phyloP scores from a whole-genome alignment of 805 yeast species.

The Candida chilensis region DNA sequence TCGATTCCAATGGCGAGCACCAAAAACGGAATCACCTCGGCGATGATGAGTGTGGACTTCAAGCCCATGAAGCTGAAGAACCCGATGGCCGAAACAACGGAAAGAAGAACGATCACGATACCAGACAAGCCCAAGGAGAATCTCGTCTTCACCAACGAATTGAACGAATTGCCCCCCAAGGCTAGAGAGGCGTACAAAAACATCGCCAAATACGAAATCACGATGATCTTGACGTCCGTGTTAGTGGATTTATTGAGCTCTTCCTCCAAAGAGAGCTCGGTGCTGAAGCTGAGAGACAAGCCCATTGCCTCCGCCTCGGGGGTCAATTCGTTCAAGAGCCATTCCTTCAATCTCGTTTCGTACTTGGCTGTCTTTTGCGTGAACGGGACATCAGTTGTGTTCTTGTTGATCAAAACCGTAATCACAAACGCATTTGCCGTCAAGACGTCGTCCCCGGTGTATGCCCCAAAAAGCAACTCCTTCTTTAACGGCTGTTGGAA shows the following conservation, averaged over 20 bases:
- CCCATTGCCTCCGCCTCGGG: constrained; percentile 41
- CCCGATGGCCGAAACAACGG: constrained; percentile 81
- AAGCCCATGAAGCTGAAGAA: constrained; percentile 67
- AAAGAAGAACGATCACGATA: constrained; percentile 67
- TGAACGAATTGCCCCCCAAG: constrained; percentile 52
- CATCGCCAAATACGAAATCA: constrained; percentile 76
- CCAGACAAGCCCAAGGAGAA: constrained; percentile 80
- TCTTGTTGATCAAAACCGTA: constrained; percentile 59
- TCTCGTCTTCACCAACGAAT: constrained; percentile 40
- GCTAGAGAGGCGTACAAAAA: constrained; percentile 82
- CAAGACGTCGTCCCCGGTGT: constrained; percentile 36
- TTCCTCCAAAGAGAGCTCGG: constrained; percentile 77
- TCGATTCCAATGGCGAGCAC: constrained; percentile 95
- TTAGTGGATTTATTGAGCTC: constrained; percentile 78
- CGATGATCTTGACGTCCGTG: constrained; percentile 64
- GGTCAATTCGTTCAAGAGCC: constrained; percentile 30
- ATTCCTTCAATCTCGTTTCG: constrained; percentile 62
- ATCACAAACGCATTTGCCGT: constrained; percentile 66
- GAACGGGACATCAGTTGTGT: constrained; percentile 30
- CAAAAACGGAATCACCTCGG: constrained; percentile 92
- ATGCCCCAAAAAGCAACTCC: constrained; percentile 62
- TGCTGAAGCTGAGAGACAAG: constrained; percentile 60
- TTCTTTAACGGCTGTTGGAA: constrained; percentile 86
- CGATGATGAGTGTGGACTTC: constrained; percentile 84
- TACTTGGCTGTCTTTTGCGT: constrained; percentile 39